Base-by-base conservation (phyloP, 1,284 basidiomycete genomes). In the Sanghuangporus baumii region DNA sequence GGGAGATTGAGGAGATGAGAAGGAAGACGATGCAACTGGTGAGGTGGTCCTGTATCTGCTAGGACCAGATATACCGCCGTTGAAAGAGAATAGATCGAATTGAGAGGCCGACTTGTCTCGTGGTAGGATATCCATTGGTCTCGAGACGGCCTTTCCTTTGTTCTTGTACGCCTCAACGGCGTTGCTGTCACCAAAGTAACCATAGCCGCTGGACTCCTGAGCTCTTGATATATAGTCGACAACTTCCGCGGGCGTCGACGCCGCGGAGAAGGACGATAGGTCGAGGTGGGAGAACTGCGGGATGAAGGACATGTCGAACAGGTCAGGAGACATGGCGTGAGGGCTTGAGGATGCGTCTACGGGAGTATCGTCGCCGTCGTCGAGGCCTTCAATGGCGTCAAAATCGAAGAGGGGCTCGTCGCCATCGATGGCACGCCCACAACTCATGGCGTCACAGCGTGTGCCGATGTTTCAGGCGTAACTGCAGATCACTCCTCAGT, bases 361-460 rank as follows among this genome's bases (percentile, higher is more conserved):
- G 14, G 38, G 12, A 9, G 23, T n/a, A n/a, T 34, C 37, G 12
- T 50, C 36, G 8, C 37, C 51, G 18, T 56, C 46, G 6, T 52
- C 55, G 54, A 51, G 51, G 66, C 60, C 55, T 66, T 82, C 79
- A 75, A 75, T 79, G 61, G 77, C 71, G 68, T 83, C 81, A 70
- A 85, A 81, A 66, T 78, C 75, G 71, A 82, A 81, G 70, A 84
- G 70, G 55, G 77, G 70, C 66, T 79, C 78, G 63, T 80, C 78
- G 78, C 79, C 81, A 82, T 85, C 81, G 79, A 82, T 81, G 73
- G 75, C 74, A 74, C 75, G 74, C 65, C 66, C 67, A 31, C 57
- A 72, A 75, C 75, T 76, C 80, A 81, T 82, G 75, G 69, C 66
- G 61, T 54, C 26, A 55, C 46, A 40, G 31, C 55, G 23, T n/a